Evolutionary conservation across 345 rosid genomes (phyloP).

Genomic region (Citrus inodora): DNA sequence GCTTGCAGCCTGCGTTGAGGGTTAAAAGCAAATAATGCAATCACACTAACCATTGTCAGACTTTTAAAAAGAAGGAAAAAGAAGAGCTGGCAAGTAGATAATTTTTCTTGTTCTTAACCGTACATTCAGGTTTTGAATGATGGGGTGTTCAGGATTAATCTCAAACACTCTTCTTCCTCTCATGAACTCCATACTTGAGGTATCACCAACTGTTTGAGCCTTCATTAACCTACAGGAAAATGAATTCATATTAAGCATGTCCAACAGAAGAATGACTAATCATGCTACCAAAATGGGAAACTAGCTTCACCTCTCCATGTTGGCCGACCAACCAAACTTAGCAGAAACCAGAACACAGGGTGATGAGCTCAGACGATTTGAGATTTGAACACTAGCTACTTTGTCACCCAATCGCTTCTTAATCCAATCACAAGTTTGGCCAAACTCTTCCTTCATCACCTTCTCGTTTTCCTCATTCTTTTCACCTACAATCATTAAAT

Average conservation of each 20-base stretch:
- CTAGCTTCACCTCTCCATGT: conserved; percentile 81
- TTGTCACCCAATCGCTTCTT: conserved; percentile 83
- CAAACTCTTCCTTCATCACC: conserved; percentile 72
- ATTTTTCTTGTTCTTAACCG: not conserved
- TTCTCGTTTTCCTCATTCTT: conserved; percentile 88
- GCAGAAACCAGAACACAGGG: conserved; percentile 96
- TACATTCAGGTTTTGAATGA: conserved; percentile 69
- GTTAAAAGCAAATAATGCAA: not conserved
- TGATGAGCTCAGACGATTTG: conserved; percentile 85
- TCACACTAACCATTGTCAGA: not conserved
- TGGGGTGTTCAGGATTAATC: conserved; percentile 89
- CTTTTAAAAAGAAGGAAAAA: not conserved
- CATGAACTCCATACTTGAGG: conserved; percentile 87
- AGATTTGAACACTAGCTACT: conserved; percentile 87
- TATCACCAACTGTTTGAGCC: conserved; percentile 80
- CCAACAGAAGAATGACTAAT: not conserved
- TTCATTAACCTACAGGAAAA: conserved; percentile 75
- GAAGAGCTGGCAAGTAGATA: not conserved
- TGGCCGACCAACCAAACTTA: conserved; percentile 98
- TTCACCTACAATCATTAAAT: conserved; percentile 55
- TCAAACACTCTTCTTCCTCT: conserved; percentile 94
- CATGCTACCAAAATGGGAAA: not conserved
- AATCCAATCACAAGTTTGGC: conserved; percentile 94
- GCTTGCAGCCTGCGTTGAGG: conserved; percentile 62
- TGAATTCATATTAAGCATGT: not conserved